Evolutionary conservation across 768 basidiomycete species (phyloP), one percentile per base, ranked within the genome.

Genomic region (Mycena sanguinolenta): DNA sequence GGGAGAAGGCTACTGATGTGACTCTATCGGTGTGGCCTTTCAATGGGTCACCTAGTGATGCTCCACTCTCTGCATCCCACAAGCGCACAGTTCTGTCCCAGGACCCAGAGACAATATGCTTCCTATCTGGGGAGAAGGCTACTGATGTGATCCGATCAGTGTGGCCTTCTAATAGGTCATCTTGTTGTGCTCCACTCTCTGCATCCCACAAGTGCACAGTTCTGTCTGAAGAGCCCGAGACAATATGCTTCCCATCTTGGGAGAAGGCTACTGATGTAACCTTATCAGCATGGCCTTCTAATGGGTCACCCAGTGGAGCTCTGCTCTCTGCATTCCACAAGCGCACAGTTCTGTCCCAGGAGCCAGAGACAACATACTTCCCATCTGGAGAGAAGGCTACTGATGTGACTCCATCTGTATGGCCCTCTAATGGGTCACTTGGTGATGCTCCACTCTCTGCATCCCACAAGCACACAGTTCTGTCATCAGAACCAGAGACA

Each of bases 191-290:
- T 57, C 55, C 55, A 57, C 32, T 57, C 55, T 57, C 55, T 57
- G 55, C 32, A 36, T 57, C 55, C 55, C 55, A 57, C 7, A 57
- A 36, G 55, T n/a, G 55, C 55, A 57, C 55, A 57, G 55, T 57
- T 16, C 32, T 36, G 57, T 58, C 57, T 25, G 36, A 23, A 14
- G 57, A 58, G 34, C 57, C 57, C 38, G 57, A 39, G 13, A 39
- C 57, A 39, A 38, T 58, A 39, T 39, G n/a, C 57, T 60, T 44
- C 27, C 59, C 59, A 60, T 60, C 59, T 60, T 25, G 59, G 7
- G 59, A 60, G 44, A 60, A 60, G 59, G 59, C 59, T 32, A 60
- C 44, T 44, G 39, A 60, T 46, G 59, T 17, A 28, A 60, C 44
- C 39, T 2, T 17, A 58, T 25, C 57, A 58, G 57, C 39, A 36